Base-by-base conservation (phyloP, 345 rosid species). In the Microthlaspi erraticum region DNA sequence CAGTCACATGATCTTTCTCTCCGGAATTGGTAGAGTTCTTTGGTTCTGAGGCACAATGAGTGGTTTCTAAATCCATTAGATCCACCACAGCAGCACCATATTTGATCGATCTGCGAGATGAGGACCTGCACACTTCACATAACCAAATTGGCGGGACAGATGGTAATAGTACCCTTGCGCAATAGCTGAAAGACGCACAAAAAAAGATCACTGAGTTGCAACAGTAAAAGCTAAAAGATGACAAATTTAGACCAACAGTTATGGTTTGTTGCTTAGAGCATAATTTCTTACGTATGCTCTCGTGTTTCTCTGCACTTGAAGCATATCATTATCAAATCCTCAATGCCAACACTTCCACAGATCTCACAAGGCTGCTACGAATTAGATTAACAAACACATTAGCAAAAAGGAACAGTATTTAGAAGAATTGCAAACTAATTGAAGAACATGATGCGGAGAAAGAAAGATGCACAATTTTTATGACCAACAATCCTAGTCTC, bases 231-330 rank as follows among this genome's bases (percentile, higher is more conserved):
- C 5, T 26, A 26, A 26, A 5, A 16, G 1, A 33, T 6, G 11
- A 14, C 19, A 54, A 52, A 54, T 33, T 4, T 26, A 19, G 38
- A 63, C 17, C 8, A 62, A 63, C 2, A 33, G 17, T 11, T 9
- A 43, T 41, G 41, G n/a, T 26, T 60, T 42, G 19, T 23, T 41
- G 36, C 18, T 60, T 2, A 59, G 17, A 59, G 66, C 52, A 26
- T n/a, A 9, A 13, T 49, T 50, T 8, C 76, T 53, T 62, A 73
- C 77, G 44, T 29, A 49, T 73, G 77, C 72, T 73, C 77, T 14
- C 71, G 48, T 1, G 77, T 65, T 0, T 56, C 60, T 65, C 60
- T 49, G 72, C 77, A 73, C 5, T 49, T 38, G 66, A 20, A 57
- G 55, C 77, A 65, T 5, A 10, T 48, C 77, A 65, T 73, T 1